Conservation (phyloP, 1,139 yeast species). For the Lodderomyces theae region DNA sequence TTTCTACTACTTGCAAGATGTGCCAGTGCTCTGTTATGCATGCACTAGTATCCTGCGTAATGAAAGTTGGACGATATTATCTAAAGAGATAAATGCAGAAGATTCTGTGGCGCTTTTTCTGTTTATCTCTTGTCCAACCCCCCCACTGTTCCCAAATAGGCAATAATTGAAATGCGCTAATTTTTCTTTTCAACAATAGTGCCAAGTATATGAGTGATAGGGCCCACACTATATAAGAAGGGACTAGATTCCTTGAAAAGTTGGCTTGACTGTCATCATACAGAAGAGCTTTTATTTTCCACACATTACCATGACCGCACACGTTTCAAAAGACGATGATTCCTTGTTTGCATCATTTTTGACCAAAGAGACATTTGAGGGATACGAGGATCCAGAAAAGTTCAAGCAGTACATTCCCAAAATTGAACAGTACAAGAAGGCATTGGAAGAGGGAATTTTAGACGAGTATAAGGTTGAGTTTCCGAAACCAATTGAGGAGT, state of each 20-base stretch:
- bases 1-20: too few species aligned
- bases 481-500: conserved; percentile 39
- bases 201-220: not conserved
- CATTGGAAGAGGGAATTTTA: conserved; percentile 37
- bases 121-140: too few species aligned
- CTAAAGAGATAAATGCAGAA: too few species aligned
- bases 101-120: not conserved
- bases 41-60: too few species aligned
- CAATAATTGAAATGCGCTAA: not conserved
- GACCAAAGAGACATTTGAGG: conserved; percentile 29
- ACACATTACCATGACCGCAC: conserved; percentile 1
- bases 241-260: too few species aligned
- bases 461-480: conserved; percentile 42
- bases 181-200: not conserved
- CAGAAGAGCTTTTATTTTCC: too few species aligned
- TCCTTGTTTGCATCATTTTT: conserved; percentile 23
- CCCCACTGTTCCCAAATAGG: not conserved
- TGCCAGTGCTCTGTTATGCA: too few species aligned
- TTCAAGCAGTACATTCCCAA: conserved; percentile 46
- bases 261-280: too few species aligned
- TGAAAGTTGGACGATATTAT: too few species aligned
- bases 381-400: conserved; percentile 38
- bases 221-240: too few species aligned
- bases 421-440: conserved; percentile 47
- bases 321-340: not conserved